phyloP scores from a whole-genome alignment of 2,329 filamentous ascomycete genomes.

The Pezicula carpinea region DNA sequence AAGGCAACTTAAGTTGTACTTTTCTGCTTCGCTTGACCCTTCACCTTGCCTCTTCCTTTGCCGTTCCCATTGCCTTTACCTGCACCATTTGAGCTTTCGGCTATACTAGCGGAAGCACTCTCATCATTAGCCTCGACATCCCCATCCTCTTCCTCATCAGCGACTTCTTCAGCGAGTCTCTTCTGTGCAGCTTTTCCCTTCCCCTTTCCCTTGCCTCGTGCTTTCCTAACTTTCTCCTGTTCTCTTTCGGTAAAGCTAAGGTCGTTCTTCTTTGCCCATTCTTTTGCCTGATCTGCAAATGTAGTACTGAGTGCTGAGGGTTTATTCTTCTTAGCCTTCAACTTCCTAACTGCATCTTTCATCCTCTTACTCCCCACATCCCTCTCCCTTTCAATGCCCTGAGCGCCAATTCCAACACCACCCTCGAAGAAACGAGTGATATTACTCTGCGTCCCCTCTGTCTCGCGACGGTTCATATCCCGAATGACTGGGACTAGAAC shows the following conservation, averaged over 20 bases:
- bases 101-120: background rate
- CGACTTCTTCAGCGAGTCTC: conserved; percentile 4
- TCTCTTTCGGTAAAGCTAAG: conserved; percentile 24
- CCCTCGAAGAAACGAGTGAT: conserved; percentile 92
- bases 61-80: no score
- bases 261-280: conserved; percentile 29
- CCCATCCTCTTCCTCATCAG: conserved; percentile 1
- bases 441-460: conserved; percentile 91
- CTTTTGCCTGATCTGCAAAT: conserved; percentile 26
- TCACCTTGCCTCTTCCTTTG: conserved; percentile 6
- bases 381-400: conserved; percentile 61
- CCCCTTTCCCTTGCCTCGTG: conserved; percentile 10
- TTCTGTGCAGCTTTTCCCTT: conserved; percentile 12
- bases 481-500: conserved; percentile 91
- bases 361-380: conserved; percentile 66
- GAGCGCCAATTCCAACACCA: conserved; percentile 59
- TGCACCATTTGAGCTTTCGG: conserved; percentile 3
- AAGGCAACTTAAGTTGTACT: conserved; percentile 1
- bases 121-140: conserved; percentile 7
- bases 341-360: conserved; percentile 66
- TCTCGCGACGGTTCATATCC: conserved; percentile 86
- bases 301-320: conserved; percentile 12
- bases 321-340: conserved; percentile 47
- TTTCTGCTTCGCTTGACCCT: conserved; percentile 8
- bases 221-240: conserved; percentile 4